Base-by-base conservation (phyloP, 192 early-diverging fungal genomes). In the Coemansia sp. region DNA sequence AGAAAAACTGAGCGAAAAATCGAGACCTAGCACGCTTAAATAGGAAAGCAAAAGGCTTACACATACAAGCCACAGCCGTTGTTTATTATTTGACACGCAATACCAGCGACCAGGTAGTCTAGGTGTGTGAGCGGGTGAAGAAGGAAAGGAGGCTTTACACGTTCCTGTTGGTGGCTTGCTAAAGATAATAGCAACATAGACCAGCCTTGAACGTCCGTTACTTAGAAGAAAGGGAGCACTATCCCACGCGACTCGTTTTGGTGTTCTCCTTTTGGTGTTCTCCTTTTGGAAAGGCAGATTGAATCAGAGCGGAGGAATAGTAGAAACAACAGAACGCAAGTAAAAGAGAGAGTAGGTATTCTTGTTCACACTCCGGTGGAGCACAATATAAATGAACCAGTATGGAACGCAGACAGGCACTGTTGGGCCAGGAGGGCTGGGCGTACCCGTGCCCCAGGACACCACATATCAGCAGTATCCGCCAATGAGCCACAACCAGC, bases 321-420 rank as follows among this genome's bases (percentile, higher is more conserved):
- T 38, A 10, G 10, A 57, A 57, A 39, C 7, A 57, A 56, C 10
- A 32, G 54, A 48, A 48, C 47, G 16, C 1, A 48, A 48, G 16
- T 15, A 15, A 48, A 48, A 3, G 47, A 3, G 16, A 3, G 16
- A 11, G 12, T 3, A n/a, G n/a, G n/a, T n/a, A n/a, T n/a, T 48
- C 12, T 48, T 48, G 47, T n/a, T 15, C 47, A 48, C 47, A 48
- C 47, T 48, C 47, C 10, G 16, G 1, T 7, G 56, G 23, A 9
- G 1, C 21, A 59, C 57, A 40, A 59, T n/a, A 59, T n/a, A 59
- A 59, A 59, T 59, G 57, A 59, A 59, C n/a, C 57, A 59, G 57
- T 59, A 59, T 16, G 57, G 57, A 38, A 59, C 57, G 39, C 57
- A 59, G 18, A 26, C 9, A 11, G 57, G 57, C 57, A 41, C 37